These are phyloP conservation scores for Penicillium sp. DNA, from an alignment of 2,329 filamentous ascomycete genomes.

Conservation along the genomic window DNA sequence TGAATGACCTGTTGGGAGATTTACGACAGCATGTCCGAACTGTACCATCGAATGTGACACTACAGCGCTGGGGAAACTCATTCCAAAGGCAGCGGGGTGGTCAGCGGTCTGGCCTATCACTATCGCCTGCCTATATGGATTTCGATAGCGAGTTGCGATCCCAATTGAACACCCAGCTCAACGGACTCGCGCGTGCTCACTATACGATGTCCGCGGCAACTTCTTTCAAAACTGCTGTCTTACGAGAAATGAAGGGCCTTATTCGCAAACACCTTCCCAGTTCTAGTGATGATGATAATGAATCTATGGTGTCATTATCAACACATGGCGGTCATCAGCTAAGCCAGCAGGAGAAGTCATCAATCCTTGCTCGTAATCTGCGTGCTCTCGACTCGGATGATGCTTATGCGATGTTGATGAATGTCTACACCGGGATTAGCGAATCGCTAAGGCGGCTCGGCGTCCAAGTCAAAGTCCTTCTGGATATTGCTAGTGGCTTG, in stretches of 20 bases:
- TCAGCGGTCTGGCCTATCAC: constrained; percentile 64
- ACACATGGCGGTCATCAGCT: constrained; percentile 68
- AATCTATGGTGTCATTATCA: constrained; percentile 81
- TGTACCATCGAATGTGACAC: constrained; percentile 67
- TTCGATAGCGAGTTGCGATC: constrained; percentile 68
- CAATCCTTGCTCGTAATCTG: constrained; percentile 81
- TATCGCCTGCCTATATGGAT: constrained; percentile 74
- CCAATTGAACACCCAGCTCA: constrained; percentile 67
- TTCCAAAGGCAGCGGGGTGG: constrained; percentile 68
- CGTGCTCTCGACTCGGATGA: constrained; percentile 78
- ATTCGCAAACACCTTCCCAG: constrained; percentile 84
- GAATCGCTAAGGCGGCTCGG: constrained; percentile 82
- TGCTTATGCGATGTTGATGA: constrained; percentile 76
- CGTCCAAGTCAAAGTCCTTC: constrained; percentile 88
- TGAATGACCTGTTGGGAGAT: constrained; percentile 74
- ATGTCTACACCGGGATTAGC: constrained; percentile 81
- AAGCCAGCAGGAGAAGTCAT: constrained; percentile 84
- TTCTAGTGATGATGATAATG: constrained; percentile 89
- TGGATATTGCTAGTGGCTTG: constrained; percentile 77
- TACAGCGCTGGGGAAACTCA: constrained; percentile 80
- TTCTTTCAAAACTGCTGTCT: constrained; percentile 76
- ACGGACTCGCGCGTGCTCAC: constrained; percentile 76
- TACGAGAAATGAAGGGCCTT: constrained; percentile 81
- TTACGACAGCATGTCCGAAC: constrained; percentile 74
- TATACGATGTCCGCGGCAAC: constrained; percentile 78